phyloP scores from a whole-genome alignment of 495 filamentous ascomycete genomes.

The Talaromyces adpressus region DNA sequence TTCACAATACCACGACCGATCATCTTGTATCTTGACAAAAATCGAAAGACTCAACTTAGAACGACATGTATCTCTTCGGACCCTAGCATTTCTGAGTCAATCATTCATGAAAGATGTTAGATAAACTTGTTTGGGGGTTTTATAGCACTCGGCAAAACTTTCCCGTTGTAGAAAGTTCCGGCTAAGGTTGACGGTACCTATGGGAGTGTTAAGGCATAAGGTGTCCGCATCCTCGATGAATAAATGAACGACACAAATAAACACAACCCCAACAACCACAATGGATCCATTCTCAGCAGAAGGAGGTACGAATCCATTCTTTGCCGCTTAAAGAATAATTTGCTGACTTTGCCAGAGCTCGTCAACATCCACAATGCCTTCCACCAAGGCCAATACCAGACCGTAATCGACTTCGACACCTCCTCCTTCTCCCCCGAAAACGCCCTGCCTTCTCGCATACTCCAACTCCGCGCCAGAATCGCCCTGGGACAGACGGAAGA shows the following conservation, averaged over 20 bases:
- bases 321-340: background rate
- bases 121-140: background rate
- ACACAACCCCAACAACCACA: background rate
- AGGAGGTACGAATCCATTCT: conserved; percentile 47
- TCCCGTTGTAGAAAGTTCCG: background rate
- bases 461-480: conserved; percentile 74
- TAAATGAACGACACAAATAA: background rate
- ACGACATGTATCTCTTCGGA: too few species aligned
- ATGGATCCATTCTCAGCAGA: conserved; percentile 97
- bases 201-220: background rate
- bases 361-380: conserved; percentile 94
- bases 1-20: too few species aligned
- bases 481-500: conserved; percentile 69
- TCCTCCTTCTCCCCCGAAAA: conserved; percentile 71
- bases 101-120: too few species aligned
- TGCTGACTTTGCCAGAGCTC: conserved; percentile 53
- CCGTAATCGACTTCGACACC: conserved; percentile 74
- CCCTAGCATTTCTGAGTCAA: too few species aligned
- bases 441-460: conserved; percentile 65
- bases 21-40: too few species aligned
- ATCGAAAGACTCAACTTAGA: too few species aligned
- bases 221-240: background rate
- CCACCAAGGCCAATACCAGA: conserved; percentile 83
- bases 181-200: background rate
- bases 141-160: conserved; percentile 4